phyloP scores from a whole-genome alignment of 2,329 filamentous ascomycete species.

The Colletotrichum eremochloae region DNA sequence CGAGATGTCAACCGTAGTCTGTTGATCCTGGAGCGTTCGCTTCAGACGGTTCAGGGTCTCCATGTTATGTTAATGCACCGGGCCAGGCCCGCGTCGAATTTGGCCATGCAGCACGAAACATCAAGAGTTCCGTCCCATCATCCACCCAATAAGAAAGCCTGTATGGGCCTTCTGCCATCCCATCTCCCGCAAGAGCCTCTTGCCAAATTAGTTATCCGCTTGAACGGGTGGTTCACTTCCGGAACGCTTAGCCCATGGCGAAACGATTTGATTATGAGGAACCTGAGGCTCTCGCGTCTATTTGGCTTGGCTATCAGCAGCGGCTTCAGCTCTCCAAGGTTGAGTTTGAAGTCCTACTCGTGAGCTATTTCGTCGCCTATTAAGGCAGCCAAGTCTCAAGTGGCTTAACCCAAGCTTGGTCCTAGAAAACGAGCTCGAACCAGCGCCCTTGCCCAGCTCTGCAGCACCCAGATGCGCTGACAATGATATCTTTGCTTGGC shows the following conservation, averaged over 20 bases:
- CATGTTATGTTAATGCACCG: constrained; percentile 21
- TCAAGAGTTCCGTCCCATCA: constrained; percentile 24
- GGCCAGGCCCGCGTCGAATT: constrained; percentile 15
- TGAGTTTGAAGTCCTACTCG: neutral
- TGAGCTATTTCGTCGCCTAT: neutral
- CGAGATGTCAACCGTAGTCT: neutral
- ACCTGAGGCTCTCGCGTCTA: neutral
- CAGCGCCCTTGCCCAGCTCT: neutral
- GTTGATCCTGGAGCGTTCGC: neutral
- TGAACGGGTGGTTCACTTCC: constrained; percentile 20
- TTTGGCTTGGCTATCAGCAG: neutral
- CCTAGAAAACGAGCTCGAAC: neutral
- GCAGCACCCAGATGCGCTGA: neutral
- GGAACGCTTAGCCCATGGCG: constrained; percentile 12
- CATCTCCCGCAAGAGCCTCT: constrained; percentile 1
- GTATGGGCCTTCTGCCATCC: constrained; percentile 28
- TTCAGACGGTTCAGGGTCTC: constrained; percentile 9
- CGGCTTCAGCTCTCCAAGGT: neutral
- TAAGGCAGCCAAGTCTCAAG: neutral
- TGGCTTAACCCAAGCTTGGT: neutral
- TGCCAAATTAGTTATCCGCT: constrained; percentile 8
- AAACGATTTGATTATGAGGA: constrained; percentile 13
- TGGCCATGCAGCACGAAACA: constrained; percentile 26
- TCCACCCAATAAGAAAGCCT: constrained; percentile 19
- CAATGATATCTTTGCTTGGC: neutral